Evolutionary conservation across 306 rosid species (phyloP).

Genomic region (Trichosanthes cucumerina): DNA sequence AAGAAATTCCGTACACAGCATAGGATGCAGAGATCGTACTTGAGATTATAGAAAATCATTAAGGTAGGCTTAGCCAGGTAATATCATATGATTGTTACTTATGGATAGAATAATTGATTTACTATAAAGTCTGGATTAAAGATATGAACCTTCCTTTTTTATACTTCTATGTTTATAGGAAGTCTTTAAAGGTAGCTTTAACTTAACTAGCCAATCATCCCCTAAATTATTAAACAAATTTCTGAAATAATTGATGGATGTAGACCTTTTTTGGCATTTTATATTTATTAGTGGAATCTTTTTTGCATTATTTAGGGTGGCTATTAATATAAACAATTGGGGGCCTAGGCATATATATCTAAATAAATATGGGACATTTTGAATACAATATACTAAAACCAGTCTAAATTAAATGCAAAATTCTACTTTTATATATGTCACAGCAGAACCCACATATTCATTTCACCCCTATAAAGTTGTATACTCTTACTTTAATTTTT

Average conservation of each 20-base stretch:
- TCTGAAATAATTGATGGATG: background rate
- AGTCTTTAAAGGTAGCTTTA: background rate
- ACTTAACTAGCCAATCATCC: background rate
- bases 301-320: background rate
- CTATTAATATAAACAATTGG: background rate
- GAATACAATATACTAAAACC: background rate
- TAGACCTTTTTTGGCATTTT: conserved; percentile 5
- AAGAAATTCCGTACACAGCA: too few relatives aligned
- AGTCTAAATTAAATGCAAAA: background rate
- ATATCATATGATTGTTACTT: background rate
- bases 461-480: background rate
- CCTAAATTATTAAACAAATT: background rate
- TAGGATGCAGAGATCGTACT: background rate
- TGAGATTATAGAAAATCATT: background rate
- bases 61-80: background rate
- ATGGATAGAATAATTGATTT: background rate
- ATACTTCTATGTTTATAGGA: background rate
- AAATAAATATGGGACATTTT: background rate
- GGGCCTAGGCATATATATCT: background rate
- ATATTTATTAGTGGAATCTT: conserved; percentile 2
- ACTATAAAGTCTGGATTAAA: background rate
- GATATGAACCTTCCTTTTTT: background rate
- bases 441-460: background rate
- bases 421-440: background rate
- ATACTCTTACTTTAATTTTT: too few relatives aligned